Conservation (phyloP, 768 basidiomycete genomes). For the Lactarius tabidus region DNA sequence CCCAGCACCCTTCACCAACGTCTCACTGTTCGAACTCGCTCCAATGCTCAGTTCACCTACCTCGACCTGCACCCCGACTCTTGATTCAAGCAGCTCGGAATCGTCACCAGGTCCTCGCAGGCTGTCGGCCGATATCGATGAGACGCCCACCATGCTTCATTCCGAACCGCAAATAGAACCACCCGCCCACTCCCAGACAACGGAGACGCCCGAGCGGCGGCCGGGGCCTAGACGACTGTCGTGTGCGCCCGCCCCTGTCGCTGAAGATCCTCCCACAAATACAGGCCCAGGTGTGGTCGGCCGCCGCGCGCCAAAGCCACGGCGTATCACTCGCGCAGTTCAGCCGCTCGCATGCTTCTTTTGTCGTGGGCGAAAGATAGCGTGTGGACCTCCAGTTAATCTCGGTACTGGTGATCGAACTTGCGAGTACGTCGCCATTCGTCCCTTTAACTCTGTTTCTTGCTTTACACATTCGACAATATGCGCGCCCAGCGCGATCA, state of each 20-base stretch:
- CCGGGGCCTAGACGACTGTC: not conserved
- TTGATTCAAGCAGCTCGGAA: conserved; percentile 8
- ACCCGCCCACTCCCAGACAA: not conserved
- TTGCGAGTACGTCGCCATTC: conserved; percentile 18
- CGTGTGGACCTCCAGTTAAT: conserved; percentile 14
- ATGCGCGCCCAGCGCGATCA: not conserved
- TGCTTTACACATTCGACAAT: not conserved
- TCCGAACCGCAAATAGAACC: not conserved
- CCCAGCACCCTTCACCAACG: not conserved
- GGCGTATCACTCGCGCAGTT: conserved; percentile 16
- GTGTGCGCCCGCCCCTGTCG: not conserved
- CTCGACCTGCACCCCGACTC: conserved; percentile 8
- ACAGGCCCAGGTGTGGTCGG: not conserved
- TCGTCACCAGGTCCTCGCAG: not conserved
- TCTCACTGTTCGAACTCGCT: not conserved
- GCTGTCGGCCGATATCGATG: not conserved
- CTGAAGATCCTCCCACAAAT: not conserved
- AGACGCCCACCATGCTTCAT: not conserved
- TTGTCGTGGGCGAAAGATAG: conserved; percentile 23
- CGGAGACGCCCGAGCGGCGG: conserved; percentile 1
- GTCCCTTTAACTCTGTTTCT: not conserved
- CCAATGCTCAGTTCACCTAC: not conserved
- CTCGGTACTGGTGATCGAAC: conserved; percentile 10
- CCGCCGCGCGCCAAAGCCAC: conserved; percentile 20
- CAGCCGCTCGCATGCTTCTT: conserved; percentile 23